These are phyloP conservation scores for Helotiales sp. DNA, from an alignment of 2,329 filamentous ascomycete genomes.

Conservation along the genomic window DNA sequence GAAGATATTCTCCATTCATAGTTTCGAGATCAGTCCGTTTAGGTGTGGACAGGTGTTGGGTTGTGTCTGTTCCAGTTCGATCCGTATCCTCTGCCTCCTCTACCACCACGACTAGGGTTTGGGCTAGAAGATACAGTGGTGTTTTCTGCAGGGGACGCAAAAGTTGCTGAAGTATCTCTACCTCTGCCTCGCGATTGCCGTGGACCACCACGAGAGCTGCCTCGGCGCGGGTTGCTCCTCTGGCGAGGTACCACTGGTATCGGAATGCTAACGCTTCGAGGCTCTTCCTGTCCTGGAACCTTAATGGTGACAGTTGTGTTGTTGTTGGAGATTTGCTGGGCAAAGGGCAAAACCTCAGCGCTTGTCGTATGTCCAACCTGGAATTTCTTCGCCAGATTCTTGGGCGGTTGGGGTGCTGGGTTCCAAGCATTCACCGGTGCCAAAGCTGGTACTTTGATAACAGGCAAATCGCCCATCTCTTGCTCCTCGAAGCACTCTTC, in stretches of 20 bases:
- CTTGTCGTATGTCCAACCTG: constrained; percentile 47
- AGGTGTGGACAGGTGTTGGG: constrained; percentile 34
- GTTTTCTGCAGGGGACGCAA: constrained; percentile 29
- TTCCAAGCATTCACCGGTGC: constrained; percentile 64
- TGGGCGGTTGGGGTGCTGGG: constrained; percentile 53
- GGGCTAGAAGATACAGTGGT: constrained; percentile 23
- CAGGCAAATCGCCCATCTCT: constrained; percentile 75
- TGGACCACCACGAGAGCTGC: constrained; percentile 27
- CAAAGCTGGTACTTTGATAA: constrained; percentile 64
- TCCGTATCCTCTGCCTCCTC: constrained; percentile 28
- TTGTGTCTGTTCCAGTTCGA: constrained; percentile 29
- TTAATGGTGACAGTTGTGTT: constrained; percentile 43
- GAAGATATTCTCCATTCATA: constrained; percentile 3
- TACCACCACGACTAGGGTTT: constrained; percentile 22
- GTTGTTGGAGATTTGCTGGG: constrained; percentile 39
- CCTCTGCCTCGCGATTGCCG: constrained; percentile 31
- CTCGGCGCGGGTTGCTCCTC: constrained; percentile 34
- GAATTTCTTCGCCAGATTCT: constrained; percentile 54
- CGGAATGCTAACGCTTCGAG: constrained; percentile 42
- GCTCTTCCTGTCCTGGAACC: constrained; percentile 45
- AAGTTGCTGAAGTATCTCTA: constrained; percentile 29
- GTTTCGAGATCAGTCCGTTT: constrained; percentile 12
- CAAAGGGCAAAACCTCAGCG: constrained; percentile 44
- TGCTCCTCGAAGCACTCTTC: constrained; percentile 81
- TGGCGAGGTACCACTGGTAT: constrained; percentile 27